Evolutionary conservation across 768 basidiomycete genomes (phyloP), one percentile per base, ranked within the genome.

Genomic region (Termitomyces sp.): DNA sequence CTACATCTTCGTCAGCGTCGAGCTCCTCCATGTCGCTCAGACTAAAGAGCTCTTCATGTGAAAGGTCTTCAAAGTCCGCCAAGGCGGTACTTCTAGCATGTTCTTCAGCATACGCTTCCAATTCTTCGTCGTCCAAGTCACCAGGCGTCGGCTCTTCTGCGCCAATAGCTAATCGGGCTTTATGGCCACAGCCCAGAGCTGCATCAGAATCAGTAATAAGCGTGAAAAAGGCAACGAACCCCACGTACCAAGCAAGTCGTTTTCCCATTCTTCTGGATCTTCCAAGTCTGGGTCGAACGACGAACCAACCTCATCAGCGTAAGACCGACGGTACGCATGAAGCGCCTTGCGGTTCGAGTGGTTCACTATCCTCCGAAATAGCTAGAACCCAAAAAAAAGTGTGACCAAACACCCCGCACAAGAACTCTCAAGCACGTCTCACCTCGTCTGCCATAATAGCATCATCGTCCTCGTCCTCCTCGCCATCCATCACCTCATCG

Each of bases 221-320:
- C 10, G 30, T 50, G 26, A 16, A 36, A 10, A 36, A n/a, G n/a
- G 28, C n/a, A 3, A n/a, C 32, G 36, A 32, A 18, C 16, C 6
- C 4, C 12, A 58, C 70, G 57, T 57, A 77, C 86, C 77, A 62
- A 64, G 65, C 4, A 88, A 65, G 46, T 82, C 82, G 30, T 70
- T 63, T 67, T 88, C 87, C 87, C 86, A 89, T n/a, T 68, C 65
- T 22, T 63, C 71, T 4, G 80, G 68, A 57, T 89, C 86, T 35
- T 90, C 86, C 65, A 88, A 70, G 66, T 83, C 82, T 5, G 88
- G 88, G 66, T 90, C 88, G 58, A 88, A 82, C 1, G 88, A 90
- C 16, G 87, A 88, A 6, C 88, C 88, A 3, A 90, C 87, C 57
- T 89, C 87, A 18, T 73, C 66, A 28, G 81, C 77, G 59, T 86